Base-by-base conservation (phyloP, 2,329 filamentous ascomycete genomes). In the Neophaeococcomyces mojaviensis region DNA sequence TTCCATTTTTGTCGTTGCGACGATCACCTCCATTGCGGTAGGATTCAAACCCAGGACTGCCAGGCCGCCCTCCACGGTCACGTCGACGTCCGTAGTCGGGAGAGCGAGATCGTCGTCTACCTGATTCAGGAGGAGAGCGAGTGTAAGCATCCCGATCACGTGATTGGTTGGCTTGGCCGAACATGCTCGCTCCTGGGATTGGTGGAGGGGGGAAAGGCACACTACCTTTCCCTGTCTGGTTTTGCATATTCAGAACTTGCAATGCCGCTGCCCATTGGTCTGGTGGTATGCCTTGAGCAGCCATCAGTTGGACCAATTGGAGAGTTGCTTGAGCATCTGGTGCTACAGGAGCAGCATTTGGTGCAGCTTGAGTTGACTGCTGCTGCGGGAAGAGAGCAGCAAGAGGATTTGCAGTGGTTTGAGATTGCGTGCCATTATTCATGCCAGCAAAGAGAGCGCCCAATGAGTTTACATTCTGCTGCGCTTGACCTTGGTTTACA, bases 41-140 rank as follows among this genome's bases (percentile, higher is more conserved):
- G 30, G 80, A 78, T 15, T 81, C 82, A 59, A 82, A 79, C 50
- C 78, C 82, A 44, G 82, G 82, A 57, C 86, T 87, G 58, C 78
- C 75, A 49, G 78, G 75, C 54, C 78, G 77, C 55, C 75, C 73
- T 43, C 74, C 72, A 26, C 76, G 82, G 50, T 79, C 79, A 51
- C 76, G 73, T 56, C 81, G 81, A 73, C 84, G 86, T 55, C 79
- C 79, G 59, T 81, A 83, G 48, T 82, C 81, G 41, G 88, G 86
- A 54, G 88, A 94, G 32, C 86, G 80, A 26, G 86, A 90, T 43
- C 88, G 79, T 49, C 84, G 88, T 48, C 85, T 79, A 57, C 76
- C 76, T 49, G 67, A 64, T 40, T 74, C 70, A 49, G 72, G 71
- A 15, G 81, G 82, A 28, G 84, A 87, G 61, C 81, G 78, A 62